Evolutionary conservation across 202 grass and related monocot genomes (phyloP).

Genomic region (Brachypodium distachyon): DNA sequence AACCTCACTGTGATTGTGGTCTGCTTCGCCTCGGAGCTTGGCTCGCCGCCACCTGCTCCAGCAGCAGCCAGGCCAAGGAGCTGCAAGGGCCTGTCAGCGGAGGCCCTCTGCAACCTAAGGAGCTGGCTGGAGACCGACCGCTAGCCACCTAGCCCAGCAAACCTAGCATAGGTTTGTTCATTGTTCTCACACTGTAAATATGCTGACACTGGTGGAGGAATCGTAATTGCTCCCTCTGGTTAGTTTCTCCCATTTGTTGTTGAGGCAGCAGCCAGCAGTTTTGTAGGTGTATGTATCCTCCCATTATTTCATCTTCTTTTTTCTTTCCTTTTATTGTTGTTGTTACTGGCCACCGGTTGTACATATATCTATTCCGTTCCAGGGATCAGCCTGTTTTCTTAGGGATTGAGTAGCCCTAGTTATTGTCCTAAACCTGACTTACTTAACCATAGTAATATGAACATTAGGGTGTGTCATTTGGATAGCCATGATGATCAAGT

Average conservation of each 20-base stretch:
- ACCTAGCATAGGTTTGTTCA: neutral
- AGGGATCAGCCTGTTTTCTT: neutral
- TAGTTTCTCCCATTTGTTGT: constrained; percentile 38
- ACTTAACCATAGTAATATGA: too few species aligned
- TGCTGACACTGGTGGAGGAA: constrained; percentile 31
- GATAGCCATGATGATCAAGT: too few species aligned
- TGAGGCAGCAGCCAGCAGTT: constrained; percentile 39
- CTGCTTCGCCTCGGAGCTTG: constrained; percentile 47
- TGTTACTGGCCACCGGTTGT: constrained; percentile 21
- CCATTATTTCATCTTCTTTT: neutral
- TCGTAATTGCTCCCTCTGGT: neutral
- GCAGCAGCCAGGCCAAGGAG: constrained; percentile 19
- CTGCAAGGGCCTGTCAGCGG: constrained; percentile 61
- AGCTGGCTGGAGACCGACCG: constrained; percentile 49
- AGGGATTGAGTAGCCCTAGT: neutral
- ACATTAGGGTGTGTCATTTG: too few species aligned
- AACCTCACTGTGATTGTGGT: constrained; percentile 76
- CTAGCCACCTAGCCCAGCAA: neutral
- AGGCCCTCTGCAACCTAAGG: constrained; percentile 66
- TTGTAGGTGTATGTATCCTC: constrained; percentile 31
- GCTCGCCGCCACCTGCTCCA: neutral
- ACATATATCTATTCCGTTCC: constrained; percentile 22
- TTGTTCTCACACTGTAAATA: constrained; percentile 27
- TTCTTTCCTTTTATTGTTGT: neutral
- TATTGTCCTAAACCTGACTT: too few species aligned